Base-by-base conservation (phyloP, 495 filamentous ascomycete genomes). In the Geopyxis carbonaria region DNA sequence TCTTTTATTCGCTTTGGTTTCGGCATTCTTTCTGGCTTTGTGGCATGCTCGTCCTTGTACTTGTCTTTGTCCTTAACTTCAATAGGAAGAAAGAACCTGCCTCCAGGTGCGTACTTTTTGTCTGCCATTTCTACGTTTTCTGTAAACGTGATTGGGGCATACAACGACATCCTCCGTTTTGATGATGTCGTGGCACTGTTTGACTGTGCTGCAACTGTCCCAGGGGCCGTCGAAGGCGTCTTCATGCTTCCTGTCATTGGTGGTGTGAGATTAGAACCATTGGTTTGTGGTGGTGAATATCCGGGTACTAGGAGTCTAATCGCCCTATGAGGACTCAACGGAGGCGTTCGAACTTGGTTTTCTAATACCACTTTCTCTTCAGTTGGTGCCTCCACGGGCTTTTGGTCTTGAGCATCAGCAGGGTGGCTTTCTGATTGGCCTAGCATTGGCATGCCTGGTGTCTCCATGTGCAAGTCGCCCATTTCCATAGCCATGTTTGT, bases 41-140 rank as follows among this genome's bases (percentile, higher is more conserved):
- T 39, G 24, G 24, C 36, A 29, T 39, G 23, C 25, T 44, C 16
- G 45, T 53, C 50, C 36, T 42, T 47, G 25, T 45, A 35, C 7
- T 22, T n/a, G n/a, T 51, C 50, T 11, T 52, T 42, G 25, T 51
- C 50, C 14, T 54, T 53, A 31, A 39, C 42, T 30, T 40, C 44
- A 16, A 53, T 50, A 6, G 52, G 41, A n/a, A 55, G 24, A 28
- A 51, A 56, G 39, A 52, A 56, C 10, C 52, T 49, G 14, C 53
- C 53, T 5, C 53, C 53, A 2, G 49, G 53, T 6, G 47, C 47
- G 40, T 56, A 56, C 15, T 55, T 56, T 20, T 43, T 36, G 23
- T 56, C 53, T 9, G 52, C 44, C 52, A 52, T 52, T 35, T 51
- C 53, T 7, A 56, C 39, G 6, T 38, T 47, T 11, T 55, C 42